A percentile compares a stretch with the other conserved stretches of the same genome.
Evolutionary conservation across 2,329 filamentous ascomycete genomes (phyloP).

Genomic region (Cercospora sojina): DNA sequence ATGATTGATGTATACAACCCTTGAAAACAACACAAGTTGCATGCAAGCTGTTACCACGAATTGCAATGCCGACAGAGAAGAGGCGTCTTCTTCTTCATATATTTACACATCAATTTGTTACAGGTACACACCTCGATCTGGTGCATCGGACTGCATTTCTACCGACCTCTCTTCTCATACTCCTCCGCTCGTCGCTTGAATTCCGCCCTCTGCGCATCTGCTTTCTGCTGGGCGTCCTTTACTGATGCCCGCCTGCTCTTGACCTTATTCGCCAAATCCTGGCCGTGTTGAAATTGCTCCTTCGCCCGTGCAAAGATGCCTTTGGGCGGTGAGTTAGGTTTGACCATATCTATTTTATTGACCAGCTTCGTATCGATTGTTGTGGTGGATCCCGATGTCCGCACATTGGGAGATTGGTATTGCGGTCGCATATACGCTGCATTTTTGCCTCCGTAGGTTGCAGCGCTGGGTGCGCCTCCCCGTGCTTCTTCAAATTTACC

Average conservation of each 20-base stretch:
- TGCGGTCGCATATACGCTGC: slow-evolving; percentile 23
- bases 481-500: too few species aligned
- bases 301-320: slow-evolving; percentile 16
- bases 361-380: slow-evolving; percentile 25
- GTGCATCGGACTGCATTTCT: neutral
- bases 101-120: neutral
- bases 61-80: neutral
- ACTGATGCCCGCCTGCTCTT: slow-evolving; percentile 9
- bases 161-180: slow-evolving; percentile 25
- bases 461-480: too few species aligned
- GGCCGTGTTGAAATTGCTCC: slow-evolving; percentile 2
- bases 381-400: slow-evolving; percentile 2
- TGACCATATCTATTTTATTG: slow-evolving; percentile 24
- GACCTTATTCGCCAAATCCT: neutral
- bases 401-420: slow-evolving; percentile 26
- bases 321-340: slow-evolving; percentile 13
- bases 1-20: neutral
- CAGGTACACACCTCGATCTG: neutral
- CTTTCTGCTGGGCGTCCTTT: slow-evolving; percentile 25
- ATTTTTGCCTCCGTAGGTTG: slow-evolving; percentile 16
- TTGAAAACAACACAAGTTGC: neutral
- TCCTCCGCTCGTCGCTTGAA: slow-evolving; percentile 30
- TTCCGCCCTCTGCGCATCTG: slow-evolving; percentile 31
- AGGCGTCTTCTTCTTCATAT: neutral
- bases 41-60: neutral